Conservation (phyloP, 164 flowering plant species). For the Magnolia officinalis region DNA sequence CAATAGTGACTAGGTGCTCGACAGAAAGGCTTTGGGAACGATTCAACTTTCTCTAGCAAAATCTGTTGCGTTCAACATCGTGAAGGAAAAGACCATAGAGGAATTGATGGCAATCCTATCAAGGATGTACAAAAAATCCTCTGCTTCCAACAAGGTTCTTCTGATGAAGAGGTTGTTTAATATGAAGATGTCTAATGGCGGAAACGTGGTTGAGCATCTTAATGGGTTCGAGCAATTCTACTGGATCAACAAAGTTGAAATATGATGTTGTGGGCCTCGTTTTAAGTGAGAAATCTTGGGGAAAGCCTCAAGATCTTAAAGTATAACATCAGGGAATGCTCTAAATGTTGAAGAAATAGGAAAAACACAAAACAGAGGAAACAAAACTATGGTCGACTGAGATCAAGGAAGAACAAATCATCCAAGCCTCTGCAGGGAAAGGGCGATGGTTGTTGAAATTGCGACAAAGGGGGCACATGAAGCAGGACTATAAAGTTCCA, state of each 20-base stretch:
- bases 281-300: too few relatives aligned
- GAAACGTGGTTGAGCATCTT: neutral
- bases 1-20: neutral
- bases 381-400: too few relatives aligned
- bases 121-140: slow-evolving; percentile 1
- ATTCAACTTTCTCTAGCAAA: neutral
- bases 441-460: neutral
- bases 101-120: neutral
- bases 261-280: too few relatives aligned
- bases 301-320: too few relatives aligned
- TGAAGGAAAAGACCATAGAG: neutral
- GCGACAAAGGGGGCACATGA: neutral
- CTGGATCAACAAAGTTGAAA: too few relatives aligned
- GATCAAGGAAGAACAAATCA: too few relatives aligned
- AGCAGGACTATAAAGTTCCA: neutral
- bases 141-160: slow-evolving; percentile 1
- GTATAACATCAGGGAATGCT: too few relatives aligned
- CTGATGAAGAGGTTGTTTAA: neutral
- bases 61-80: neutral
- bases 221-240: neutral
- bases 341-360: too few relatives aligned
- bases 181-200: neutral
- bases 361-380: too few relatives aligned
- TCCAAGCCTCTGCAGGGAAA: neutral
- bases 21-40: neutral